A percentile compares a stretch with the other conserved stretches of the same genome.
phyloP scores from a whole-genome alignment of 306 rosid genomes.

The Cicer yamashitae region DNA sequence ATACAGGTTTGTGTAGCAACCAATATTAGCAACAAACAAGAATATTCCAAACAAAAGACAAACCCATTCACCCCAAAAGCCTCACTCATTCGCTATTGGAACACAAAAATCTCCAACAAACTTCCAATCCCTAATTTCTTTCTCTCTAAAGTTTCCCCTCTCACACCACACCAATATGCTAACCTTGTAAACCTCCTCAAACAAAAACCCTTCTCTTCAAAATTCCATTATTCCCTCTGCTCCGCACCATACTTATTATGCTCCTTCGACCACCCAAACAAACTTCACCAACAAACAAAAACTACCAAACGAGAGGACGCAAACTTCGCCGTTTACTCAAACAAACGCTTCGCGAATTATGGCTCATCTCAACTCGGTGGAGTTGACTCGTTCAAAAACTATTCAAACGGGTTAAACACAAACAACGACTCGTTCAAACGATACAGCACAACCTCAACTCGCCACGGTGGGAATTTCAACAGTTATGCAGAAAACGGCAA shows the following conservation, averaged over 20 bases:
- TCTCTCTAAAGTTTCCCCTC: constrained; percentile 77
- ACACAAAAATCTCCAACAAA: constrained; percentile 54
- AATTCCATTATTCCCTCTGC: constrained; percentile 56
- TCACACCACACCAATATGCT: constrained; percentile 62
- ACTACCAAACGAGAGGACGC: constrained; percentile 36
- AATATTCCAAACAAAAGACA: constrained; percentile 28
- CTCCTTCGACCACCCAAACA: constrained; percentile 49
- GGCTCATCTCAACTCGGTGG: constrained; percentile 56
- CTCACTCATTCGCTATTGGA: constrained; percentile 77
- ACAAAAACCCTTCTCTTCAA: constrained; percentile 46
- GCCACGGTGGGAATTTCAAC: constrained; percentile 60
- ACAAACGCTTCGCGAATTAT: constrained; percentile 70
- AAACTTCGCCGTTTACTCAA: constrained; percentile 61
- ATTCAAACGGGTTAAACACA: constrained; percentile 71
- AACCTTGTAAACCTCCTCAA: constrained; percentile 49
- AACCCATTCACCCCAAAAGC: constrained; percentile 87
- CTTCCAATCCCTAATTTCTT: constrained; percentile 62
- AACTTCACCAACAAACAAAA: neutral
- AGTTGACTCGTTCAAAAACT: constrained; percentile 81
- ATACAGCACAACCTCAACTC: constrained; percentile 58
- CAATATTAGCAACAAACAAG: neutral
- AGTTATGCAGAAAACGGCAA: constrained; percentile 77
- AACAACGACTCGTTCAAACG: constrained; percentile 66
- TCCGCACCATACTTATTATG: constrained; percentile 66
- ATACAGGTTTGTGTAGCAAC: constrained; percentile 57